Evolutionary conservation across 352 stramenopile species (phyloP).

Genomic region (Pythium guiyangense): DNA sequence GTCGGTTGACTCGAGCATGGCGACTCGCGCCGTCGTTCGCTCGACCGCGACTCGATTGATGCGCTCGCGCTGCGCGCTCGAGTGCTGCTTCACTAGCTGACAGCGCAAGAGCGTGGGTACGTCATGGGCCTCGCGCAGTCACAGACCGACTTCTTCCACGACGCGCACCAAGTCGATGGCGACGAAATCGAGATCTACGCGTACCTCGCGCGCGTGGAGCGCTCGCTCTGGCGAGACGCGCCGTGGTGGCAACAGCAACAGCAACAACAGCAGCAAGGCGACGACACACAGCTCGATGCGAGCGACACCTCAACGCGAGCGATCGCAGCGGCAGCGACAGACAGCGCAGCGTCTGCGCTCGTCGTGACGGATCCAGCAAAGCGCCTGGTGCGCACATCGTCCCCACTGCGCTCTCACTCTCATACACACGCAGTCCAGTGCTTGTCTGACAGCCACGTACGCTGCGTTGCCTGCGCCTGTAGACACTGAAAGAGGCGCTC

Average conservation of each 20-base stretch:
- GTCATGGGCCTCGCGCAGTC: constrained; percentile 46
- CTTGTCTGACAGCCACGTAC: background rate
- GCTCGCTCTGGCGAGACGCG: constrained; percentile 30
- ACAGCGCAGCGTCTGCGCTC: background rate
- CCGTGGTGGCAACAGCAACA: constrained; percentile 28
- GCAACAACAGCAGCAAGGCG: no score
- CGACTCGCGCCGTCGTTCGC: no score
- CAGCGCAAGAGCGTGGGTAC: no score
- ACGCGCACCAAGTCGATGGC: constrained; percentile 20
- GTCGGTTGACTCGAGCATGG: no score
- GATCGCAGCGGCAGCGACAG: no score
- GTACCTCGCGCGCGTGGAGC: constrained; percentile 39
- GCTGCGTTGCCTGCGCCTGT: background rate
- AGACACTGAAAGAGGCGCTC: constrained; percentile 47
- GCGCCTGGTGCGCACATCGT: constrained; percentile 21
- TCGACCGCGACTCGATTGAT: no score
- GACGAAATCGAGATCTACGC: constrained; percentile 38
- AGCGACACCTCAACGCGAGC: background rate
- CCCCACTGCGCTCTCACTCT: background rate
- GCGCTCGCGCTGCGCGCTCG: background rate
- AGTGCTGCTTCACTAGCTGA: no score
- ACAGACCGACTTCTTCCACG: constrained; percentile 43
- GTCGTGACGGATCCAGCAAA: constrained; percentile 7
- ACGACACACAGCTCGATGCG: background rate
- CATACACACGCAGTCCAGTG: background rate